Conservation (phyloP, 345 rosid genomes). For the Dipteronia dyeriana region DNA sequence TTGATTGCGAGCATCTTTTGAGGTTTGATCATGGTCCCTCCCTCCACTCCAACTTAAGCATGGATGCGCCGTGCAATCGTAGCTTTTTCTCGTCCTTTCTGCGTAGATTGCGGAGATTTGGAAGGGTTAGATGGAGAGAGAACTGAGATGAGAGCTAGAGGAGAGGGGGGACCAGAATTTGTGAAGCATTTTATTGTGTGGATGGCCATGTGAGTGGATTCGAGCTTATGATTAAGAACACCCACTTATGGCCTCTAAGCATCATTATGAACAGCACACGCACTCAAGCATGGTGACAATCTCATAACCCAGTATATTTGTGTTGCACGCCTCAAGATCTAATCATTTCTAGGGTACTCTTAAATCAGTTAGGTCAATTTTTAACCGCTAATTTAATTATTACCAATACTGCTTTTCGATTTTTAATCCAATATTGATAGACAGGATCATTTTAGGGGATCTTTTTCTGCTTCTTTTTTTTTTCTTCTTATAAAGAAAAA, state of each 20-base stretch:
- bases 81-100: slow-evolving; percentile 17
- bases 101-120: slow-evolving; percentile 34
- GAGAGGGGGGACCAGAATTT: slow-evolving; percentile 19
- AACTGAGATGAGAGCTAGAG: background rate
- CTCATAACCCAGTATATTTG: background rate
- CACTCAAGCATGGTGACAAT: slow-evolving; percentile 5
- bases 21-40: slow-evolving; percentile 14
- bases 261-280: slow-evolving; percentile 19
- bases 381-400: background rate
- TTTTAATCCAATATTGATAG: background rate
- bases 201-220: slow-evolving; percentile 23
- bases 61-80: slow-evolving; percentile 13
- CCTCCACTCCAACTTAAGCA: slow-evolving; percentile 16
- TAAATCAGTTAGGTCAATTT: too few relatives aligned
- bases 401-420: background rate
- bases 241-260: background rate
- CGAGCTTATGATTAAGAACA: slow-evolving; percentile 34
- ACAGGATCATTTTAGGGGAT: background rate
- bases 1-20: slow-evolving; percentile 13
- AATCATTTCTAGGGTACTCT: background rate
- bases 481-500: background rate
- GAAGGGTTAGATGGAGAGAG: background rate
- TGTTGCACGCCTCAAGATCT: slow-evolving; percentile 12
- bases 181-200: background rate
- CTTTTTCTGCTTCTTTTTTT: too few relatives aligned